Evolutionary conservation across 2,329 filamentous ascomycete genomes (phyloP).

Genomic region (Fusarium nygamai): DNA sequence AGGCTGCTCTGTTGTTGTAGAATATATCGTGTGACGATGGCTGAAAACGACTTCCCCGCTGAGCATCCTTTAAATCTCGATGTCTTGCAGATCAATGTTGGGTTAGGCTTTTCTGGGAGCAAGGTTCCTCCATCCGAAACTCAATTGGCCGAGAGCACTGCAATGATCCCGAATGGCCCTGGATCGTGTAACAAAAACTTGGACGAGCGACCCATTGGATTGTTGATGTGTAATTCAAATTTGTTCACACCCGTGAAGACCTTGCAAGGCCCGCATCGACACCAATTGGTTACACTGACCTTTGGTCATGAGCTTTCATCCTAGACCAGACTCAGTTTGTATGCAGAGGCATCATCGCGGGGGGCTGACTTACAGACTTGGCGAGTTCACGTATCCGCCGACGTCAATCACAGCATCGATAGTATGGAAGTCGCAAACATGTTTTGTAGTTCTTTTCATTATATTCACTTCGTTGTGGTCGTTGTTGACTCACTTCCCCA

Average conservation of each 20-base stretch:
- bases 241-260: neutral
- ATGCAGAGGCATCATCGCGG: neutral
- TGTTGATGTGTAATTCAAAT: neutral
- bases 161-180: neutral
- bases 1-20: accelerated
- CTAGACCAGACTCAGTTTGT: neutral
- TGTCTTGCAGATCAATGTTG: constrained; percentile 11
- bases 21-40: neutral
- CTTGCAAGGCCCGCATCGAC: neutral
- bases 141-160: neutral
- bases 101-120: neutral
- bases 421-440: neutral
- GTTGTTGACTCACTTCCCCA: constrained; percentile 10
- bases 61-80: constrained; percentile 1
- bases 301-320: neutral
- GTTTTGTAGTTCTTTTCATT: constrained; percentile 17
- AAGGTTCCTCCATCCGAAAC: neutral
- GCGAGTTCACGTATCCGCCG: neutral
- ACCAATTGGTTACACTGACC: neutral
- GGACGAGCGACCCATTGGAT: neutral
- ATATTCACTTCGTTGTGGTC: constrained; percentile 32
- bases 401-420: constrained; percentile 2
- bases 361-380: constrained; percentile 2
- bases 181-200: neutral
- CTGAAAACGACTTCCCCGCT: neutral